Percentiles rank a stretch among this genome's conserved stretches.
These are phyloP conservation scores for Podospora pseudocomata DNA, from an alignment of 495 filamentous ascomycete genomes.

Conservation along the genomic window DNA sequence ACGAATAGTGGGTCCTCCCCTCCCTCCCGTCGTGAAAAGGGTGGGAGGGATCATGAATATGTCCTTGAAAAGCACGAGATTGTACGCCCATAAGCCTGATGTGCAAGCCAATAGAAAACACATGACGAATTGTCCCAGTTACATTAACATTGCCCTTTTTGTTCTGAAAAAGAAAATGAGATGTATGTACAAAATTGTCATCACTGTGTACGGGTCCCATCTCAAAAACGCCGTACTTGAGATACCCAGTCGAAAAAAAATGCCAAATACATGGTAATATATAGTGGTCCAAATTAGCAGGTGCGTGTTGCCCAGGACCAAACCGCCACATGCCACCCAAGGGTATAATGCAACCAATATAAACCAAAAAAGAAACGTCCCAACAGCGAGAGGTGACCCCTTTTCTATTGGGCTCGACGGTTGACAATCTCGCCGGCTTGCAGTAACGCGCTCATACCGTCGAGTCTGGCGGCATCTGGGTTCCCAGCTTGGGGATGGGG, in stretches of 20 bases:
- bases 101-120: too few relatives aligned
- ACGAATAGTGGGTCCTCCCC: not conserved
- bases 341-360: not conserved
- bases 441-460: conserved; percentile 53
- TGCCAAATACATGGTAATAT: too few relatives aligned
- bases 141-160: too few relatives aligned
- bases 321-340: not conserved
- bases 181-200: not conserved
- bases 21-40: too few relatives aligned
- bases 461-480: conserved; percentile 27
- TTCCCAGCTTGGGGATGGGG: conserved; percentile 17
- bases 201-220: not conserved
- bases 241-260: not conserved
- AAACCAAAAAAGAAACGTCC: not conserved
- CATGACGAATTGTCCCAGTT: too few relatives aligned
- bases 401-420: conserved; percentile 30
- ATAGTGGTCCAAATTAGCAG: too few relatives aligned
- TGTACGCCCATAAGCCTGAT: too few relatives aligned
- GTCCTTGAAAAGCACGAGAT: too few relatives aligned
- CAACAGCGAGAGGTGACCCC: not conserved
- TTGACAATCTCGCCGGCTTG: conserved; percentile 54
- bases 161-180: too few relatives aligned
- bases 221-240: not conserved
- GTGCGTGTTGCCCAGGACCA: too few relatives aligned
- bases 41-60: too few relatives aligned